Base-by-base conservation (phyloP, 345 rosid genomes). In the Trapa incisa region DNA sequence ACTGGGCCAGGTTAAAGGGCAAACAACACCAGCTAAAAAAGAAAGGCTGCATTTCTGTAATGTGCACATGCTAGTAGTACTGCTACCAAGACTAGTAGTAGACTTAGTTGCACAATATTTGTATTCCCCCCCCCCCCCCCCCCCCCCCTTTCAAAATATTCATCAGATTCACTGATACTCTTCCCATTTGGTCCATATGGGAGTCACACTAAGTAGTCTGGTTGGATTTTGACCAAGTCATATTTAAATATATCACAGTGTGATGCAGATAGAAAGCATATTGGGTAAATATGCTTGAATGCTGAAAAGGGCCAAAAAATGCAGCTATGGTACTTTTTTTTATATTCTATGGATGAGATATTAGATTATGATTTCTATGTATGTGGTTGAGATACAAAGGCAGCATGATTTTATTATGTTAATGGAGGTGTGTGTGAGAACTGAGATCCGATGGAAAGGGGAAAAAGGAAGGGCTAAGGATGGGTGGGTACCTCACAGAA, bases 31-130 rank as follows among this genome's bases (percentile, higher is more conserved):
- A 38, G 63, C 37, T 32, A 16, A 33, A 33, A 32, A 58, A n/a
- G 66, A 78, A 83, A 77, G 83, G 78, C 80, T 75, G 87, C 70
- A 47, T 69, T 33, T 75, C 87, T 80, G 83, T 75, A 76, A 56
- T 38, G 37, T 72, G 71, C 82, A 76, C 81, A 81, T 78, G 85
- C 14, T 22, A 22, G 29, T 22, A 22, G 29, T 22, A 22, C 29
- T 22, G 29, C 29, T 22, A 22, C 29, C 0, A 22, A 22, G 29
- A 22, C 70, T 61, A 70, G 15, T 60, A 42, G 13, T 33, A 58
- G 32, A 42, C 32, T 11, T 58, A 33, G 37, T 32, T 1, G 60
- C 29, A 54, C 60, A 35, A 9, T 1, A 1, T 29, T 6, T 4
- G 29, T 22, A 22, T 41, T 41, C 43, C 7, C 43, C 43, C 7